Base-by-base conservation (phyloP, 345 rosid species). In the Populus nigra region DNA sequence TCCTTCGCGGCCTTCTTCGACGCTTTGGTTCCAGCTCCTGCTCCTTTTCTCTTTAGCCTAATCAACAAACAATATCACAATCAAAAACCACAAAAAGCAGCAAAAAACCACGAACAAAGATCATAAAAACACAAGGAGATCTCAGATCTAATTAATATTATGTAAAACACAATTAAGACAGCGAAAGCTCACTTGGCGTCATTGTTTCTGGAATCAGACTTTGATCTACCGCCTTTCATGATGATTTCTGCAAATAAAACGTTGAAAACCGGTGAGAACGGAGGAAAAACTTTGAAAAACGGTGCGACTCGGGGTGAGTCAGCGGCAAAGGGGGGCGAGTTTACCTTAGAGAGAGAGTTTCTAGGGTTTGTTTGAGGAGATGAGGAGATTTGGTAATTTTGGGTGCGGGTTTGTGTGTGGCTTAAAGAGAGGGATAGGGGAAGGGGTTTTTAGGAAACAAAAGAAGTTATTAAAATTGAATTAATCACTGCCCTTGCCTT, bases 1-100 rank as follows among this genome's bases (percentile, higher is more conserved):
- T 93, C 98, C 83, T 93, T 93, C 15, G 86, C 85, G 0, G 91
- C 86, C 80, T 93, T 91, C 85, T 87, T 89, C 29, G 83, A 78
- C 13, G 88, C 75, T 78, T 87, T 87, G 76, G 78, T 81, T 73
- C 89, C 78, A 27, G 82, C 82, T 59, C 85, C 73, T 5, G 86
- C 41, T 12, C 87, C 72, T 49, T 85, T 85, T 71, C 79, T 84
- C 84, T 88, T 93, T 86, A 93, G 78, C 82, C 96, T 93, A 75
- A 38, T 5, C 81, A 68, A 47, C 61, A 27, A 70, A 50, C 4
- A 7, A 53, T 17, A 29, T 45, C 16, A 27, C 7, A 9, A 49
- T 16, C 65, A 39, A 38, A 22, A 15, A 4, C 35, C 5, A 18
- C n/a, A 22, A 55, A 3, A 10, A 29, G 22, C 3, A 33, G 9